These are phyloP conservation scores for Elongisporangium undulatum DNA, from an alignment of 352 stramenopile species.

Conservation along the genomic window DNA sequence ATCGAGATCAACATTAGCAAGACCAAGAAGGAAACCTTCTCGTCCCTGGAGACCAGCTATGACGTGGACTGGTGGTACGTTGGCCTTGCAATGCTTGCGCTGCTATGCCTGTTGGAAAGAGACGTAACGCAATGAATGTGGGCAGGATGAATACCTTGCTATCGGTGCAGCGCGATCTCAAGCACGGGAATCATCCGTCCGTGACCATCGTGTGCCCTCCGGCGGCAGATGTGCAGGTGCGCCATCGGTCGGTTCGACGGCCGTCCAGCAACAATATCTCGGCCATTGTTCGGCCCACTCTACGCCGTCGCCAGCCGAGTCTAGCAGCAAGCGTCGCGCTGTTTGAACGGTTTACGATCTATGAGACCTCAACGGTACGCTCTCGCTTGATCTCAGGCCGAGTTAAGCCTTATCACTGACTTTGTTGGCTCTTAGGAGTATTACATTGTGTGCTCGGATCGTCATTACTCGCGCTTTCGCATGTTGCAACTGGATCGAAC, in stretches of 20 bases:
- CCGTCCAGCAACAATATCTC: conserved; percentile 24
- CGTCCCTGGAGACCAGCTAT: conserved; percentile 78
- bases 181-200: conserved; percentile 50
- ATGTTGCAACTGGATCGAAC: conserved; percentile 71
- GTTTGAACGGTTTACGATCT: conserved; percentile 85
- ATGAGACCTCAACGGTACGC: conserved; percentile 54
- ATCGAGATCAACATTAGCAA: conserved; percentile 66
- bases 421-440: conserved; percentile 17
- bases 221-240: conserved; percentile 20
- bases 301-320: conserved; percentile 61
- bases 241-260: conserved; percentile 20
- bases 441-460: conserved; percentile 84
- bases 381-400: not conserved
- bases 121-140: conserved; percentile 3
- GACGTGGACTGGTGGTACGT: conserved; percentile 86
- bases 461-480: conserved; percentile 76
- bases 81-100: not conserved
- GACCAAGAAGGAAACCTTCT: conserved; percentile 81
- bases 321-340: conserved; percentile 54
- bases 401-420: not conserved
- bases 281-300: conserved; percentile 22
- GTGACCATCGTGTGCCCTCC: conserved; percentile 65
- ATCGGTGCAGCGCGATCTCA: conserved; percentile 70
- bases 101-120: not conserved
- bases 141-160: conserved; percentile 78